These are phyloP conservation scores for Lentinus polychrous DNA, from an alignment of 1,284 basidiomycete species.

Conservation along the genomic window DNA sequence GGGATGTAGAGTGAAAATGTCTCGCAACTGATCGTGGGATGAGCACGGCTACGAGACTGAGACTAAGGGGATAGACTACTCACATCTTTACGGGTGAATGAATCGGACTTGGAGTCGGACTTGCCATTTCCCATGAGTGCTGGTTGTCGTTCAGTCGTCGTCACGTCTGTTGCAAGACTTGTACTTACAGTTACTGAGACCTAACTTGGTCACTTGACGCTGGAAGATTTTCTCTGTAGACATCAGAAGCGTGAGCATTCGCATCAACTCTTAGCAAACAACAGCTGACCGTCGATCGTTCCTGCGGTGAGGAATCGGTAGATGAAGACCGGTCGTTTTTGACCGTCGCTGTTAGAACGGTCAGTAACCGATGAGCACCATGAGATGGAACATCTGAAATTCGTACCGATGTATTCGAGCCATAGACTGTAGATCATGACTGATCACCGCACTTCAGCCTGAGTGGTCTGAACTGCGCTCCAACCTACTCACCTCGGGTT, in stretches of 20 bases:
- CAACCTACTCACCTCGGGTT: conserved; percentile 66
- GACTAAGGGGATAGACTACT: conserved; percentile 17
- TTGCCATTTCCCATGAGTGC: conserved; percentile 53
- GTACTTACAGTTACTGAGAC: conserved; percentile 75
- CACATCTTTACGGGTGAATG: conserved; percentile 86
- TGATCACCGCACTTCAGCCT: conserved; percentile 22
- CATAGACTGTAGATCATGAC: conserved; percentile 95
- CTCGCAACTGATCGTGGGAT: conserved; percentile 52
- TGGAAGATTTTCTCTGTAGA: conserved; percentile 78
- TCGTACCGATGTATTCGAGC: conserved; percentile 87
- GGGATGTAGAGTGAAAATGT: conserved; percentile 85
- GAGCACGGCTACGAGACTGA: conserved; percentile 2
- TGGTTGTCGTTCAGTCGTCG: conserved; percentile 21
- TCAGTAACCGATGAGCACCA: not conserved
- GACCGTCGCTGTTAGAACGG: conserved; percentile 71
- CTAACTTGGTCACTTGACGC: conserved; percentile 94
- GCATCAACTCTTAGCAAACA: not conserved
- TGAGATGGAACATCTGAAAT: not conserved
- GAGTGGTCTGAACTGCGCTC: conserved; percentile 3
- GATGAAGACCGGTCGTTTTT: conserved; percentile 88
- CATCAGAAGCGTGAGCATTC: not conserved
- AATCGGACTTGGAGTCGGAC: conserved; percentile 65
- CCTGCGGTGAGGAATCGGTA: conserved; percentile 87
- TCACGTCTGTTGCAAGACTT: not conserved
- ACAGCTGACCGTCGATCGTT: conserved; percentile 59